Evolutionary conservation across 2,329 filamentous ascomycete genomes (phyloP), one percentile per base, ranked within the genome.

Genomic region (Colletotrichum shisoi): DNA sequence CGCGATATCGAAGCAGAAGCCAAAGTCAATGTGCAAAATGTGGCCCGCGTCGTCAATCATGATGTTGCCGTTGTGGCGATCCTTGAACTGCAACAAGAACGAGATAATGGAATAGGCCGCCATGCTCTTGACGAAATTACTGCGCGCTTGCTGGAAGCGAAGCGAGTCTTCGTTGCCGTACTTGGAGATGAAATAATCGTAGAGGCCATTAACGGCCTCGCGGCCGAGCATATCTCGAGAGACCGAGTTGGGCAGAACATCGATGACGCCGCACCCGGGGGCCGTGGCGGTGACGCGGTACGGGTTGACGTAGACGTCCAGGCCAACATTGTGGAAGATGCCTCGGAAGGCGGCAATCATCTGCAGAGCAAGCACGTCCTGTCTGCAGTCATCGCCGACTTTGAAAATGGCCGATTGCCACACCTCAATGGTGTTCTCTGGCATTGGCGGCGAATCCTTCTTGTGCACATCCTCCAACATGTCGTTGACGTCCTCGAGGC

Each of bases 361-460:
- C 79, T 99, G 95, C 69, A 99, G 83, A 2, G 95, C 95, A 68
- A 99, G 84, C 59, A 99, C 91, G 74, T 99, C 96, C 79, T 99
- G 95, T 57, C 95, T 91, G 76, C 95, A 98, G 78, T 99, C 95
- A 76, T 99, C 95, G 69, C 95, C 95, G 56, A 99, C 96, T 78
- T 99, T 99, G 88, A 99, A 99, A 75, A 99, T 99, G 63, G 94
- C 95, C 2, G 93, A 96, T 78, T 99, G 95, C 96, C 95, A 98
- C n/a, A 94, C 91, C 77, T 99, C 96, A 71, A 96, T 88, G 0
- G 88, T 92, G 73, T 85, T 87, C 60, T 81, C 79, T 34, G 73
- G 73, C 8, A 74, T 75, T 21, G 72, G 65, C 37, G 73, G 63
- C 44, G 45, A 40, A 31, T 74, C 73, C 6, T 75, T 77, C 62